phyloP scores from a whole-genome alignment of 1,284 basidiomycete genomes.

The Porodaedalea pini region DNA sequence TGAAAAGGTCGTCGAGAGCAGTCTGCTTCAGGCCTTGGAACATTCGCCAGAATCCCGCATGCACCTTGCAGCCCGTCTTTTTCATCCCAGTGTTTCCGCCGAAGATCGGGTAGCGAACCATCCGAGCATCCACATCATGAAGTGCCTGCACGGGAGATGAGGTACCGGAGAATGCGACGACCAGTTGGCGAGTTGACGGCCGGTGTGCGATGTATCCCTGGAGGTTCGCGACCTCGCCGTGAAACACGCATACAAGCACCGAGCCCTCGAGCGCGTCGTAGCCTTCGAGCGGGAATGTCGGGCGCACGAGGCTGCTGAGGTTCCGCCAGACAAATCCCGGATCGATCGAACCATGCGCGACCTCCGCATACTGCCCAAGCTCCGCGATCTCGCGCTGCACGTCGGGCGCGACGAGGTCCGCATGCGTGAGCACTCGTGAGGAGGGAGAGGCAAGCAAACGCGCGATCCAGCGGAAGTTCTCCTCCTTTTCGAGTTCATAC shows the following conservation, averaged over 20 bases:
- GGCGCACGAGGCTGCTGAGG: constrained; percentile 12
- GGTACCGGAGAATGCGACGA: constrained; percentile 24
- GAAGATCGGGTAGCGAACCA: constrained; percentile 3
- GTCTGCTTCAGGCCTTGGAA: constrained; percentile 40
- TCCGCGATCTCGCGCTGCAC: constrained; percentile 17
- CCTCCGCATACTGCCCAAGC: constrained; percentile 23
- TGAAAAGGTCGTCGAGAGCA: constrained; percentile 32
- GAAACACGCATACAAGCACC: constrained; percentile 16
- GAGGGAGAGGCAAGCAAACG: constrained; percentile 13
- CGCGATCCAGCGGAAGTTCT: constrained; percentile 25
- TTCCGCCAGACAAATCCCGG: constrained; percentile 17
- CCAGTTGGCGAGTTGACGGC: constrained; percentile 16
- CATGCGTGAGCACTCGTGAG: not conserved
- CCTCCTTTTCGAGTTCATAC: constrained; percentile 24
- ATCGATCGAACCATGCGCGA: constrained; percentile 21
- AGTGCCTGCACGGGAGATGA: constrained; percentile 8
- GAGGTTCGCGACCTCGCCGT: constrained; percentile 17
- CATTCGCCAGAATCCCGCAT: constrained; percentile 51
- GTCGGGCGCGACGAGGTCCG: not conserved
- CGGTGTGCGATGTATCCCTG: constrained; percentile 22
- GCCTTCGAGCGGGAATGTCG: constrained; percentile 20
- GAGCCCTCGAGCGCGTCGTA: constrained; percentile 19
- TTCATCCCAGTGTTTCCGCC: not conserved
- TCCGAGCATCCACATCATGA: constrained; percentile 18
- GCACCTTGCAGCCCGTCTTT: constrained; percentile 30